These are phyloP conservation scores for Verticillium dahliae DNA, from an alignment of 2,329 filamentous ascomycete species.

Conservation along the genomic window DNA sequence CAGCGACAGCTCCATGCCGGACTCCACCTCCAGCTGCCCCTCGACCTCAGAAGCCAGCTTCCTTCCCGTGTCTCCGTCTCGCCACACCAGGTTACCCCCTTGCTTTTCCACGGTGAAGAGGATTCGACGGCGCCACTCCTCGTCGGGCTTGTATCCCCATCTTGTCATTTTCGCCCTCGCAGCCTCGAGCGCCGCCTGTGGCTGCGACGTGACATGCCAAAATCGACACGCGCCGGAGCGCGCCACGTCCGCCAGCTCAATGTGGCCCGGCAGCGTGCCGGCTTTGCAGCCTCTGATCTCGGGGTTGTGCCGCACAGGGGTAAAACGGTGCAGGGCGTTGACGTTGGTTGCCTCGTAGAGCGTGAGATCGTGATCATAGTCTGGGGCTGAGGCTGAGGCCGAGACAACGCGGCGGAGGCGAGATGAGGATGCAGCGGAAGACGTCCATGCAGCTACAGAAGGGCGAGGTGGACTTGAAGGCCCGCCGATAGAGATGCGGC, in stretches of 20 bases:
- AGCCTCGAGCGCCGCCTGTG: background rate
- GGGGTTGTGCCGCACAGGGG: background rate
- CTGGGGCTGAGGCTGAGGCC: background rate
- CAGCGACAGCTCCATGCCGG: background rate
- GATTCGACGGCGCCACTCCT: conserved; percentile 2
- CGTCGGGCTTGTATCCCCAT: conserved; percentile 1
- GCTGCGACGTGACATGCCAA: conserved; percentile 9
- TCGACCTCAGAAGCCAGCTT: conserved; percentile 1
- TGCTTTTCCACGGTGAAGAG: conserved; percentile 1
- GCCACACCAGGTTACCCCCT: background rate
- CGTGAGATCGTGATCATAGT: conserved; percentile 3
- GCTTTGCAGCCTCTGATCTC: conserved; percentile 5
- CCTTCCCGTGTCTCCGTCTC: background rate
- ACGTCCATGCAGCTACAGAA: background rate
- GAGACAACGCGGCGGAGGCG: background rate
- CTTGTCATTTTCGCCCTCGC: conserved; percentile 2
- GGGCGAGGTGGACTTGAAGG: background rate
- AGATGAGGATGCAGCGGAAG: background rate
- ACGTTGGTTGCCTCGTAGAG: conserved; percentile 3
- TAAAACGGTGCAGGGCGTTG: background rate
- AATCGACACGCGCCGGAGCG: conserved; percentile 7
- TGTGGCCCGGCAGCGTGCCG: background rate
- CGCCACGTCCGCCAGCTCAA: conserved; percentile 1
- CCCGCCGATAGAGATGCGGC: background rate
- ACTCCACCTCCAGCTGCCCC: background rate